phyloP scores from a whole-genome alignment of 2,329 filamentous ascomycete species.

The Hypoxylon sp. region DNA sequence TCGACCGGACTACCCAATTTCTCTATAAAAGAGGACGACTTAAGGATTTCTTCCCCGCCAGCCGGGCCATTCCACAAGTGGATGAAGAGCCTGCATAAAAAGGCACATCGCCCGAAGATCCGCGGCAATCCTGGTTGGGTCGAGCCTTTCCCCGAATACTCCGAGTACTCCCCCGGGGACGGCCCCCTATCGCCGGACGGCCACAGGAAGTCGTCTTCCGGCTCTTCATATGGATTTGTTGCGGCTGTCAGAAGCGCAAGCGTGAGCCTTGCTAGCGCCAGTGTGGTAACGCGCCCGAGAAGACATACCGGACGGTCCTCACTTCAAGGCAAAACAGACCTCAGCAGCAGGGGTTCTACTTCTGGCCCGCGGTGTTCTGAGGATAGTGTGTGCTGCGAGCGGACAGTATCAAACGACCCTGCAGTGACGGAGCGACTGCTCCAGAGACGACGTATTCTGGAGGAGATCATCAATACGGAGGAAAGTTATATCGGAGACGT shows the following conservation, averaged over 20 bases:
- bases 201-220: slow-evolving; percentile 70
- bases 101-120: slow-evolving; percentile 54
- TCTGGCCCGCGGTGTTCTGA: slow-evolving; percentile 69
- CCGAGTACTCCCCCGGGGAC: slow-evolving; percentile 42
- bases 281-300: slow-evolving; percentile 69
- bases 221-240: slow-evolving; percentile 80
- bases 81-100: slow-evolving; percentile 73
- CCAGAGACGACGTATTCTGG: slow-evolving; percentile 79
- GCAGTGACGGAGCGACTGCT: slow-evolving; percentile 74
- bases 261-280: slow-evolving; percentile 77
- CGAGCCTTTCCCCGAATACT: slow-evolving; percentile 47
- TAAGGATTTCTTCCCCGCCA: slow-evolving; percentile 19
- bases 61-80: slow-evolving; percentile 71
- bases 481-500: slow-evolving; percentile 88
- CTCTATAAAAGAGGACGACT: slow-evolving; percentile 38
- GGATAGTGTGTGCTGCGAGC: slow-evolving; percentile 68
- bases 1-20: slow-evolving; percentile 39
- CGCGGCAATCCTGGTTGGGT: slow-evolving; percentile 31
- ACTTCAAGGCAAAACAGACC: slow-evolving; percentile 65
- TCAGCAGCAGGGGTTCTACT: slow-evolving; percentile 68
- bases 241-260: slow-evolving; percentile 83
- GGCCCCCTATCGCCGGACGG: slow-evolving; percentile 43
- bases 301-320: slow-evolving; percentile 59
- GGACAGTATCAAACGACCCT: slow-evolving; percentile 64
- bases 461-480: slow-evolving; percentile 87